A percentile compares a stretch with the other conserved stretches of the same genome.
Conservation (phyloP, 2,329 filamentous ascomycete genomes). For the Pseudocercospora cruenta region DNA sequence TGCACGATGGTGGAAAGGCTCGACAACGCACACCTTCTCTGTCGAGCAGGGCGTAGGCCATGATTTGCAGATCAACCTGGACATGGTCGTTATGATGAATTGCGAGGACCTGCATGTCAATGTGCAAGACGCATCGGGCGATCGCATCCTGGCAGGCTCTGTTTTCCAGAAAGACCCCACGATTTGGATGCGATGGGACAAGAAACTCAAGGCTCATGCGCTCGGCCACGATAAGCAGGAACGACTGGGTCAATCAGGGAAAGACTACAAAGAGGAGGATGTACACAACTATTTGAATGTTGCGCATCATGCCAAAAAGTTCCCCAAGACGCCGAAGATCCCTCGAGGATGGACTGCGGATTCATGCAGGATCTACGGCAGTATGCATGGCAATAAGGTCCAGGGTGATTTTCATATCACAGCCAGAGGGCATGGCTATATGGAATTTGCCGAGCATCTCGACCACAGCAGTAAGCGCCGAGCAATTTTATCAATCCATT, state of each 20-base stretch:
- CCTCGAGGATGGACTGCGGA: constrained; percentile 57
- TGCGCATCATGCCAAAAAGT: constrained; percentile 66
- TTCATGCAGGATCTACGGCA: constrained; percentile 87
- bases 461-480: constrained; percentile 72
- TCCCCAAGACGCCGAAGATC: constrained; percentile 73
- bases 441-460: constrained; percentile 76
- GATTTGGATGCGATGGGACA: constrained; percentile 79
- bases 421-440: constrained; percentile 91
- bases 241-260: constrained; percentile 56
- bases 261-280: constrained; percentile 72
- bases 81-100: constrained; percentile 87
- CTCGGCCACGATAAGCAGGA: constrained; percentile 63
- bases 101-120: constrained; percentile 92
- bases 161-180: constrained; percentile 76
- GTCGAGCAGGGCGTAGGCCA: constrained; percentile 91
- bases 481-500: background rate
- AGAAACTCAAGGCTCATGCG: constrained; percentile 64
- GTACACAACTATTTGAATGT: constrained; percentile 86
- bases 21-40: constrained; percentile 85
- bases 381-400: constrained; percentile 90
- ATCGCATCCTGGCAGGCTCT: constrained; percentile 81
- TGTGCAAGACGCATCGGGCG: constrained; percentile 92
- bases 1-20: constrained; percentile 78
- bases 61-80: constrained; percentile 89
- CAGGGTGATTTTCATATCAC: constrained; percentile 99